Evolutionary conservation across 805 yeast genomes (phyloP).

Genomic region (Vanderwaltozyma verrucispora): DNA sequence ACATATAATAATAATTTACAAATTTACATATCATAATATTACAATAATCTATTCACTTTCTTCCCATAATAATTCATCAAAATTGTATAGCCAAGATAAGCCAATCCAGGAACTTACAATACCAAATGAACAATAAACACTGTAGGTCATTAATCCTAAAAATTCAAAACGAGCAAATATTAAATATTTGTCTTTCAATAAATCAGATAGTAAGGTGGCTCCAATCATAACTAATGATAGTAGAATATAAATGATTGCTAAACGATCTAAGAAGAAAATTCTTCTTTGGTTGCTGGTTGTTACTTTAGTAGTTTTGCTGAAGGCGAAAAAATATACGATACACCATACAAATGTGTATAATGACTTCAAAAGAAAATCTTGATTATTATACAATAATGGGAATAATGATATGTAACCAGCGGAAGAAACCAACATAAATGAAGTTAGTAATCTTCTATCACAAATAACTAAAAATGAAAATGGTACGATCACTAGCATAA

Average conservation of each 20-base stretch:
- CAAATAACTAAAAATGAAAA: constrained; percentile 63
- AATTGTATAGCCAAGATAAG: constrained; percentile 77
- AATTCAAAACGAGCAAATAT: constrained; percentile 57
- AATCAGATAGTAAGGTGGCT: constrained; percentile 36
- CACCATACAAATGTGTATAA: constrained; percentile 80
- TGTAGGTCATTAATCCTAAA: constrained; percentile 66
- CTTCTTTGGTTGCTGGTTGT: constrained; percentile 34
- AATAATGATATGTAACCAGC: constrained; percentile 83
- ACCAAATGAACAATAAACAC: constrained; percentile 82
- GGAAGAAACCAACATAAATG: constrained; percentile 61
- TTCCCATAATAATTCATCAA: constrained; percentile 63
- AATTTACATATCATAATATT: neutral
- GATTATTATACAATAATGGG: constrained; percentile 73
- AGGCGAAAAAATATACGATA: constrained; percentile 59
- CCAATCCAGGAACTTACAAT: constrained; percentile 82
- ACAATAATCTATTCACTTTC: neutral
- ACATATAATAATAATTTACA: no score
- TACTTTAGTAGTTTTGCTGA: constrained; percentile 52
- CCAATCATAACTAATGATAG: constrained; percentile 59
- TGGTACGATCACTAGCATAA: constrained; percentile 82
- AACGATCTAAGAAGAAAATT: constrained; percentile 61
- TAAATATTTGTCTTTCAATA: constrained; percentile 45
- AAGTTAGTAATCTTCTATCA: constrained; percentile 60
- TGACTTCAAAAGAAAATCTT: constrained; percentile 69
- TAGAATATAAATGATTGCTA: constrained; percentile 53